Evolutionary conservation across 2,329 filamentous ascomycete species (phyloP).

Genomic region (Neobulgaria alba): DNA sequence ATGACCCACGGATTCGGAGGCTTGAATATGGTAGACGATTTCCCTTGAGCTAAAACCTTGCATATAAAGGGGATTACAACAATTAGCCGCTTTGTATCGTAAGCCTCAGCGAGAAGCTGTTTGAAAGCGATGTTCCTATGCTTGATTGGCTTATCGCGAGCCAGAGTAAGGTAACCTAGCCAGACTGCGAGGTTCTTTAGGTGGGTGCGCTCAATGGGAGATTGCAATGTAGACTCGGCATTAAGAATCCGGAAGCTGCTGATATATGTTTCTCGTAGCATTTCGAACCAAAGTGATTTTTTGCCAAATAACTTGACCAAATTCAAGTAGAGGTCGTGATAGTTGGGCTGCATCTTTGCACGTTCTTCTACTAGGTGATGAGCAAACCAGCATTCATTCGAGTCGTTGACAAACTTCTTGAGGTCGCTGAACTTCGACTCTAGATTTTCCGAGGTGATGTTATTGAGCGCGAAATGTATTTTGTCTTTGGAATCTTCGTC

Average conservation of each 20-base stretch:
- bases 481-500: conserved; percentile 81
- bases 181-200: conserved; percentile 90
- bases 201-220: conserved; percentile 74
- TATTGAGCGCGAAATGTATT: conserved; percentile 93
- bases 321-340: conserved; percentile 86
- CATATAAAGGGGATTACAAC: conserved; percentile 96
- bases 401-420: conserved; percentile 65
- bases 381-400: conserved; percentile 94
- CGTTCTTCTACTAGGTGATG: conserved; percentile 91
- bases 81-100: conserved; percentile 82
- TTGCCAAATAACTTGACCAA: conserved; percentile 77
- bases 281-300: conserved; percentile 71
- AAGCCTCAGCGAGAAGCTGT: conserved; percentile 85
- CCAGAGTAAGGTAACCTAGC: conserved; percentile 88
- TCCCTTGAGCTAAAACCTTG: conserved; percentile 83
- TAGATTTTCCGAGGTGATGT: conserved; percentile 84
- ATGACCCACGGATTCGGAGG: conserved; percentile 97
- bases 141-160: conserved; percentile 89
- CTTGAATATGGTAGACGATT: conserved; percentile 77
- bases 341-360: conserved; percentile 95
- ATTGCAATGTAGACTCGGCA: conserved; percentile 76
- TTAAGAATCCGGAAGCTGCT: conserved; percentile 84
- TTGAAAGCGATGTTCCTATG: conserved; percentile 97
- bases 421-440: conserved; percentile 78
- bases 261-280: conserved; percentile 87